Conservation (phyloP, 2,329 filamentous ascomycete genomes). For the Trichoderma sp. region DNA sequence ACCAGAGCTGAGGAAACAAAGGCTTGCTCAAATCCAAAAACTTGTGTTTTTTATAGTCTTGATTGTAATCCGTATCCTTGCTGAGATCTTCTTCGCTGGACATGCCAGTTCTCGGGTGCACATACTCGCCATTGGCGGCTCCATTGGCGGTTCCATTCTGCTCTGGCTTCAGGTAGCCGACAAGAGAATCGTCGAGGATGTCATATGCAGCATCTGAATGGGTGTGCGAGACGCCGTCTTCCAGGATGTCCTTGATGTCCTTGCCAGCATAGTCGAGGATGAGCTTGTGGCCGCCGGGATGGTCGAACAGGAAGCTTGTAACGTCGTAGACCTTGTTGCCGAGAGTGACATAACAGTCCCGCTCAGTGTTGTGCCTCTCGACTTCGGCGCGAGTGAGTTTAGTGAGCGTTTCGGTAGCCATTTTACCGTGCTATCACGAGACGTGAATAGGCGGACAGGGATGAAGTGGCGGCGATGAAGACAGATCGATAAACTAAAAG, state of each 20-base stretch:
- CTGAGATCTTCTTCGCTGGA: constrained; percentile 82
- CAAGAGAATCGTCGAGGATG: constrained; percentile 80
- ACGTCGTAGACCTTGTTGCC: constrained; percentile 93
- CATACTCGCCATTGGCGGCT: constrained; percentile 29
- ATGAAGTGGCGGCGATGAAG: constrained; percentile 24
- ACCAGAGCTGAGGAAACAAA: constrained; percentile 85
- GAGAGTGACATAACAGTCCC: constrained; percentile 92
- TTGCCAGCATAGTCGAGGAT: constrained; percentile 88
- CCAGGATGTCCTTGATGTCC: constrained; percentile 80
- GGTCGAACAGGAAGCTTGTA: constrained; percentile 84
- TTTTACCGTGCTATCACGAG: constrained; percentile 40
- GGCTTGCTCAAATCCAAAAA: constrained; percentile 89
- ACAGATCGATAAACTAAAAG: constrained; percentile 10
- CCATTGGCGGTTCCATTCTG: constrained; percentile 48
- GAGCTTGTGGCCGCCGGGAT: constrained; percentile 86
- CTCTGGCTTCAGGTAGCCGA: constrained; percentile 74
- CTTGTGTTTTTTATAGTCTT: constrained; percentile 87
- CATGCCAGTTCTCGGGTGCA: constrained; percentile 78
- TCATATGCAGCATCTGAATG: constrained; percentile 96
- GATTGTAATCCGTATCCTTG: constrained; percentile 74
- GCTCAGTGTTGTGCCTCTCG: constrained; percentile 72
- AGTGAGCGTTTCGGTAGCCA: constrained; percentile 81
- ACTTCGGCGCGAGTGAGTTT: constrained; percentile 82
- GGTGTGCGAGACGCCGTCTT: constrained; percentile 77
- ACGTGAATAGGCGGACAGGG: constrained; percentile 20